Percentiles rank a stretch among this genome's conserved stretches.
These are phyloP conservation scores for Neospermospora avenae DNA, from an alignment of 2,329 filamentous ascomycete genomes.

Conservation along the genomic window DNA sequence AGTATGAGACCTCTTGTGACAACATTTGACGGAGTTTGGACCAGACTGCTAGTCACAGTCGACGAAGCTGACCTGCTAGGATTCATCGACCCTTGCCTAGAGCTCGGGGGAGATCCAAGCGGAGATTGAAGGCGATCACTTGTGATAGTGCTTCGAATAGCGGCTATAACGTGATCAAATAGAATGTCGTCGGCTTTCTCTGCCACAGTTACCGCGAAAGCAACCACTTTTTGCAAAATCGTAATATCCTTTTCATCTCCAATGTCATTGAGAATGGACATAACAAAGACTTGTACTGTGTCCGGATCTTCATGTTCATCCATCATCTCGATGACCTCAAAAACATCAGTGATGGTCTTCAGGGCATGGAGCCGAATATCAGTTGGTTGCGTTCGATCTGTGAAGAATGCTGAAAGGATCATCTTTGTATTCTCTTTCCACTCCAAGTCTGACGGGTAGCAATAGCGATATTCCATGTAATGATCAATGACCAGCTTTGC, in stretches of 20 bases:
- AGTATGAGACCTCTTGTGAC: constrained; percentile 68
- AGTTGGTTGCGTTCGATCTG: constrained; percentile 57
- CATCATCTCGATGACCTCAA: constrained; percentile 46
- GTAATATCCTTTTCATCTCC: constrained; percentile 59
- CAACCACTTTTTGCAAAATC: constrained; percentile 62
- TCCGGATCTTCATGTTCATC: constrained; percentile 57
- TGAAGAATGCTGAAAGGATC: constrained; percentile 62
- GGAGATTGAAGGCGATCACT: constrained; percentile 45
- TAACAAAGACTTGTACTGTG: constrained; percentile 55
- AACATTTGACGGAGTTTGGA: constrained; percentile 63
- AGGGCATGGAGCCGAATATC: constrained; percentile 61
- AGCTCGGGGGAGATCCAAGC: constrained; percentile 32
- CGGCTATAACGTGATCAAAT: constrained; percentile 56
- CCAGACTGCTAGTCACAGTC: constrained; percentile 8
- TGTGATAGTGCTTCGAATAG: constrained; percentile 49
- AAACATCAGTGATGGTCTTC: constrained; percentile 51
- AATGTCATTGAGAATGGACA: constrained; percentile 58
- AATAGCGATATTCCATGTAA: constrained; percentile 65
- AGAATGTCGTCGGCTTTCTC: constrained; percentile 54
- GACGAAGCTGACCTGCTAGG: constrained; percentile 19
- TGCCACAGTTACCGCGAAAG: constrained; percentile 63
- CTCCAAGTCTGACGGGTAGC: constrained; percentile 65
- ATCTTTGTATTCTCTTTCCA: constrained; percentile 64
- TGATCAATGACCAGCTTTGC: constrained; percentile 63
- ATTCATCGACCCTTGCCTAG: constrained; percentile 27